These are phyloP conservation scores for Neocatenulostroma microsporum DNA, from an alignment of 2,329 filamentous ascomycete species.

Conservation along the genomic window DNA sequence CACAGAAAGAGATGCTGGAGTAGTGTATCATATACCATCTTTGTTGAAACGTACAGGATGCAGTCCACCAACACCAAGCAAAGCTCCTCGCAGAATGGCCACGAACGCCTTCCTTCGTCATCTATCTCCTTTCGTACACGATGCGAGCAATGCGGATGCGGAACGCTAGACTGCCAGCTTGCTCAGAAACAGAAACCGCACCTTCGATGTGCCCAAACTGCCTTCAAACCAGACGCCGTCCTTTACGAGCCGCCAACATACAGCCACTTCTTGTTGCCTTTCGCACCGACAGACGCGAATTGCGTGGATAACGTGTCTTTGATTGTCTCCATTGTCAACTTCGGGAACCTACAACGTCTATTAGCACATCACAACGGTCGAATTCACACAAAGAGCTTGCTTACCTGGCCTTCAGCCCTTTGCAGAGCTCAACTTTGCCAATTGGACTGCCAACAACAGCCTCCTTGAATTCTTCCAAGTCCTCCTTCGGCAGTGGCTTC, in stretches of 20 bases:
- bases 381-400: too few species aligned
- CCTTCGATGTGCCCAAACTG: too few species aligned
- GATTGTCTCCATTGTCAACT: constrained; percentile 61
- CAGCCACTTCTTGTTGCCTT: constrained; percentile 58
- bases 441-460: constrained; percentile 63
- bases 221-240: too few species aligned
- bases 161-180: too few species aligned
- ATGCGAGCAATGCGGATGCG: too few species aligned
- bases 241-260: too few species aligned
- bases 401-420: constrained; percentile 63
- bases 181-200: too few species aligned
- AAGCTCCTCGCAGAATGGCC: too few species aligned
- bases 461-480: constrained; percentile 60
- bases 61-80: too few species aligned
- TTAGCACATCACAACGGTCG: constrained; percentile 10
- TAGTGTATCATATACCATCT: not conserved
- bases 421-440: constrained; percentile 66
- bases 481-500: constrained; percentile 49
- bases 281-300: constrained; percentile 57
- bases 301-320: constrained; percentile 60
- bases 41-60: not conserved
- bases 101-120: too few species aligned
- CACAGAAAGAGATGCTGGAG: constrained; percentile 9
- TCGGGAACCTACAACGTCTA: constrained; percentile 50
- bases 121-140: too few species aligned